Percentiles rank a stretch among this genome's conserved stretches.
phyloP scores from a whole-genome alignment of 2,329 filamentous ascomycete species.

The Aspergillus amoenus region DNA sequence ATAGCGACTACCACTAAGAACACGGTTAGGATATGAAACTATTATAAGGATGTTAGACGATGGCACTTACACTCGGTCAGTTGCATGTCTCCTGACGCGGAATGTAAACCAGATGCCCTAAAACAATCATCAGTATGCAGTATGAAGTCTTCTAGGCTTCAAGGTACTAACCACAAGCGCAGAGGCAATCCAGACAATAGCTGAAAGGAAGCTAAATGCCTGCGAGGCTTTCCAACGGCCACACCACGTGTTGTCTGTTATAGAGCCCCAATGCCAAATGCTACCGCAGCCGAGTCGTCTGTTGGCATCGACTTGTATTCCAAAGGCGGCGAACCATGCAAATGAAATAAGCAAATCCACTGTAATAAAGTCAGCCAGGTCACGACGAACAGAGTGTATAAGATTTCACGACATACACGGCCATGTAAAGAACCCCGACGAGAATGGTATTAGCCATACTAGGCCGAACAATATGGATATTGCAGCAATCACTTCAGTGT shows the following conservation, averaged over 20 bases:
- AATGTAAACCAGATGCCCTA: constrained; percentile 40
- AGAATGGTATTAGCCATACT: constrained; percentile 72
- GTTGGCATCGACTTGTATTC: constrained; percentile 61
- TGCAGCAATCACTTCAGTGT: constrained; percentile 69
- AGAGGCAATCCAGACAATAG: constrained; percentile 68
- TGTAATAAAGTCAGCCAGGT: constrained; percentile 11
- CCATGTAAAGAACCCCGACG: constrained; percentile 66
- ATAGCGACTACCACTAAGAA: not conserved
- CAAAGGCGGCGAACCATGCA: constrained; percentile 70
- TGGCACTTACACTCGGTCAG: constrained; percentile 24
- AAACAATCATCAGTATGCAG: constrained; percentile 12
- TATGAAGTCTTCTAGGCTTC: not conserved
- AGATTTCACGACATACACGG: constrained; percentile 41
- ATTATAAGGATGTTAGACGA: no score
- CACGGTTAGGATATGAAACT: not conserved
- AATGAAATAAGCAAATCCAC: constrained; percentile 68
- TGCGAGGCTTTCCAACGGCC: constrained; percentile 69
- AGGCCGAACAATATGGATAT: constrained; percentile 68
- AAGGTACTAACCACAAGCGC: constrained; percentile 51
- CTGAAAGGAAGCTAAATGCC: constrained; percentile 70
- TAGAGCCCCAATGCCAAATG: constrained; percentile 60
- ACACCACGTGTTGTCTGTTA: constrained; percentile 56
- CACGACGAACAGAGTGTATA: not conserved
- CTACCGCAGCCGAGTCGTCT: constrained; percentile 53
- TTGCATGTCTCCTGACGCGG: constrained; percentile 22